Conservation (phyloP, 2,329 filamentous ascomycete genomes). For the Phaeosphaeria sp. region DNA sequence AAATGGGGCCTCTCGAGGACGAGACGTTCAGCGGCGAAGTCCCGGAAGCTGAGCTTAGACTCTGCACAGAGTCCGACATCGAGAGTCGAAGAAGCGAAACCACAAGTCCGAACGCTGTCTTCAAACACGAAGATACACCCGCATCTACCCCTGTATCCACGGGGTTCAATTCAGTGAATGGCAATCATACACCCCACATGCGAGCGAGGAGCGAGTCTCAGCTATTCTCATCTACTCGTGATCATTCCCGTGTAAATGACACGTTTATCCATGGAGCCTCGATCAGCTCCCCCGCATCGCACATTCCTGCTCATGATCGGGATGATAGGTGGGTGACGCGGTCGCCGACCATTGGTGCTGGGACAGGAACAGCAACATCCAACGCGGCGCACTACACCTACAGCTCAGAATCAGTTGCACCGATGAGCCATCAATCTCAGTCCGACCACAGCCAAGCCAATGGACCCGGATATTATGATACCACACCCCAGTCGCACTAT, state of each 20-base stretch:
- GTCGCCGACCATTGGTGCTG: no score
- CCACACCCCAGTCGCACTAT: no score
- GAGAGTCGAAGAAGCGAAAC: slow-evolving; percentile 9
- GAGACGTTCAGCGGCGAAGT: slow-evolving; percentile 11
- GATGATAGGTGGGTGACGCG: background rate
- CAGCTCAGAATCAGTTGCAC: no score
- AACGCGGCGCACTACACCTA: no score
- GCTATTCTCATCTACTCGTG: background rate
- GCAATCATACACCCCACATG: background rate
- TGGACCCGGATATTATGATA: no score
- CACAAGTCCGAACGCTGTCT: background rate
- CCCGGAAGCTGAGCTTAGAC: slow-evolving; percentile 18
- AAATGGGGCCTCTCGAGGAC: slow-evolving; percentile 19
- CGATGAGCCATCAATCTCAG: no score
- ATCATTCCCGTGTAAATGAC: background rate
- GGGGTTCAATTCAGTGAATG: background rate
- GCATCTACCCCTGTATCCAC: background rate
- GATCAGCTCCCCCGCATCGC: background rate
- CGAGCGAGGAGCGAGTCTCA: background rate
- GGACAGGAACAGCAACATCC: no score
- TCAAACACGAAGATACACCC: slow-evolving; percentile 1
- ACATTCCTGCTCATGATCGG: background rate
- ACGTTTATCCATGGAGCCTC: background rate
- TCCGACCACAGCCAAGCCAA: no score
- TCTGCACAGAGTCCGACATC: slow-evolving; percentile 21